phyloP scores from a whole-genome alignment of 2,329 filamentous ascomycete genomes.

The Metarhizium album region DNA sequence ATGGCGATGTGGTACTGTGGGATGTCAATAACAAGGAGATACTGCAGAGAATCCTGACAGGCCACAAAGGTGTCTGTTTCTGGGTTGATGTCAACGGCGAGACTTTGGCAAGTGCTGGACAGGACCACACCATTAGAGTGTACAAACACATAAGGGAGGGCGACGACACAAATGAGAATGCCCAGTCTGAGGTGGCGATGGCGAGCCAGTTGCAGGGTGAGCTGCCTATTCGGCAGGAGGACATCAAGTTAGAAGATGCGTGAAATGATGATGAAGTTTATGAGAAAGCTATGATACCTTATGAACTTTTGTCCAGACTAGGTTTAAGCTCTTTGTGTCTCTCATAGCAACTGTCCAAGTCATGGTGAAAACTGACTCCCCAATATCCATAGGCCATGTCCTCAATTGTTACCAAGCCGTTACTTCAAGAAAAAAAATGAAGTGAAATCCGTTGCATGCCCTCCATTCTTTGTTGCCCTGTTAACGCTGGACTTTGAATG shows the following conservation, averaged over 20 bases:
- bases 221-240: conserved; percentile 5
- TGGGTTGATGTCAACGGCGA: conserved; percentile 52
- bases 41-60: conserved; percentile 49
- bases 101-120: conserved; percentile 46
- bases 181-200: neutral
- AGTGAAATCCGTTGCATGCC: too few relatives aligned
- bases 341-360: neutral
- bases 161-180: neutral
- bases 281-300: conserved; percentile 1
- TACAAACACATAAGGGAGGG: conserved; percentile 26
- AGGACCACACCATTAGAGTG: conserved; percentile 42
- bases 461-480: too few relatives aligned
- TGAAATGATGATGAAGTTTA: neutral
- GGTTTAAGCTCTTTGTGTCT: neutral
- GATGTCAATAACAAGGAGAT: conserved; percentile 79
- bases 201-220: conserved; percentile 3
- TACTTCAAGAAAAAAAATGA: neutral
- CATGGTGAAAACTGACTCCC: neutral
- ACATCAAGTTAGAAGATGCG: conserved; percentile 5
- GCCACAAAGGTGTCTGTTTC: conserved; percentile 48
- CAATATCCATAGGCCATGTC: neutral
- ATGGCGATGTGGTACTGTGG: conserved; percentile 79
- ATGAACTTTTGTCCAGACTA: neutral
- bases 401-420: neutral
- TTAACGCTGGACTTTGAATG: neutral